Conservation (phyloP, 176 grass and related monocot species). For the Triticum timopheevii region DNA sequence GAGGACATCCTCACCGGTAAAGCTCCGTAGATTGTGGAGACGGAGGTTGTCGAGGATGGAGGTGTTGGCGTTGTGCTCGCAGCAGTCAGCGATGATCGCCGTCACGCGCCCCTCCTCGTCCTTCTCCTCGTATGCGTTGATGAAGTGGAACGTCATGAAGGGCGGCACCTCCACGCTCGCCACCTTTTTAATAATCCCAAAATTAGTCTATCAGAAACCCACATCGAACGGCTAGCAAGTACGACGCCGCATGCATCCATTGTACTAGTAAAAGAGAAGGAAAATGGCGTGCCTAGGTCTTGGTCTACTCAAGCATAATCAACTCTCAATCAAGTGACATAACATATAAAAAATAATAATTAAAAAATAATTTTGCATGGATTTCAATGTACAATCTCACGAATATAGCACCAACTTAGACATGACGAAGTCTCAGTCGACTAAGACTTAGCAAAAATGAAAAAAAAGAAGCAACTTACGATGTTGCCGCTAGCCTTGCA, state of each 20-base stretch:
- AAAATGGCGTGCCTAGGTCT: too few relatives aligned
- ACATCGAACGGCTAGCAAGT: neutral
- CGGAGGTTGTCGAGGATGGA: conserved; percentile 90
- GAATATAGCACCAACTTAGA: too few relatives aligned
- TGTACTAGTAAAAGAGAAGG: too few relatives aligned
- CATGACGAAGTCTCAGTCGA: too few relatives aligned
- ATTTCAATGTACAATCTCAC: too few relatives aligned
- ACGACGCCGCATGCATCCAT: too few relatives aligned
- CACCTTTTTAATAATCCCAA: conserved; percentile 41
- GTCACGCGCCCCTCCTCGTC: conserved; percentile 74
- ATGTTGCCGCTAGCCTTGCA: conserved; percentile 90
- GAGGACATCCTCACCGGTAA: conserved; percentile 63
- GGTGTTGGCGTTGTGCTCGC: conserved; percentile 89
- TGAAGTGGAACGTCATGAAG: conserved; percentile 94
- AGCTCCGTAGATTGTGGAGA: conserved; percentile 64
- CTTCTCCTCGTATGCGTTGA: conserved; percentile 94
- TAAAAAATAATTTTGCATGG: too few relatives aligned
- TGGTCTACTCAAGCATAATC: too few relatives aligned
- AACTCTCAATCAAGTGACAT: too few relatives aligned
- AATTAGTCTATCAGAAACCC: neutral
- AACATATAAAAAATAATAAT: too few relatives aligned
- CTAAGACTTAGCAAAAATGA: too few relatives aligned
- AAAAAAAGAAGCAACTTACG: conserved; percentile 30
- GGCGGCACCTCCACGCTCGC: conserved; percentile 94
- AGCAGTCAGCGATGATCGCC: conserved; percentile 85